Evolutionary conservation across 2,329 filamentous ascomycete species (phyloP).

Genomic region (Aspergillus pseudoviridinutans): DNA sequence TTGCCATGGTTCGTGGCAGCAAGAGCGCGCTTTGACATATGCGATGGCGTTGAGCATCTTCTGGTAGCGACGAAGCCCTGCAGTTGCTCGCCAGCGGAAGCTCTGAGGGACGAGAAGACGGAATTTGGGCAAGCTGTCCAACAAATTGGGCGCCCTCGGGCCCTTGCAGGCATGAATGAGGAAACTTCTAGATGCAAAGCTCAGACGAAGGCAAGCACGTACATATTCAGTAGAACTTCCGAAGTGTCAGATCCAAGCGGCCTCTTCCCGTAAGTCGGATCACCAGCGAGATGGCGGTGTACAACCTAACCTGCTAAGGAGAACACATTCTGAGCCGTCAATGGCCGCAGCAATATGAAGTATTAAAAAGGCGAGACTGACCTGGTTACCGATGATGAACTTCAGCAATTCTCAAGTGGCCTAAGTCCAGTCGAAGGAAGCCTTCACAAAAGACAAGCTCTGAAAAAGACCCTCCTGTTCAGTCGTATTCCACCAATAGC

Average conservation of each 20-base stretch:
- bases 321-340: not conserved
- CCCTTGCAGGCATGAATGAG: slow-evolving; percentile 17
- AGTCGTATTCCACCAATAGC: not conserved
- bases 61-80: not conserved
- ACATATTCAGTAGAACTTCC: slow-evolving; percentile 6
- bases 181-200: slow-evolving; percentile 7
- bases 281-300: slow-evolving; percentile 18
- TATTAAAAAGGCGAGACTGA: not conserved
- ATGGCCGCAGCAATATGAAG: not conserved
- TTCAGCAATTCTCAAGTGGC: not conserved
- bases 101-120: not conserved
- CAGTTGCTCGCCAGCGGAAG: not conserved
- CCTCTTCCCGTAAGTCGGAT: slow-evolving; percentile 13
- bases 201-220: slow-evolving; percentile 3
- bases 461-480: not conserved
- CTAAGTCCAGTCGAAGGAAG: not conserved
- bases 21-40: not conserved
- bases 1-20: not conserved
- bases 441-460: not conserved
- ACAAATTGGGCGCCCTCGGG: slow-evolving; percentile 16
- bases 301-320: slow-evolving; percentile 2
- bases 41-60: slow-evolving; percentile 1
- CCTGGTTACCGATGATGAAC: not conserved
- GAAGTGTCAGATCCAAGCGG: slow-evolving; percentile 14
- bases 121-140: slow-evolving; percentile 12